Base-by-base conservation (phyloP, 495 filamentous ascomycete species). In the Tuber brumale region DNA sequence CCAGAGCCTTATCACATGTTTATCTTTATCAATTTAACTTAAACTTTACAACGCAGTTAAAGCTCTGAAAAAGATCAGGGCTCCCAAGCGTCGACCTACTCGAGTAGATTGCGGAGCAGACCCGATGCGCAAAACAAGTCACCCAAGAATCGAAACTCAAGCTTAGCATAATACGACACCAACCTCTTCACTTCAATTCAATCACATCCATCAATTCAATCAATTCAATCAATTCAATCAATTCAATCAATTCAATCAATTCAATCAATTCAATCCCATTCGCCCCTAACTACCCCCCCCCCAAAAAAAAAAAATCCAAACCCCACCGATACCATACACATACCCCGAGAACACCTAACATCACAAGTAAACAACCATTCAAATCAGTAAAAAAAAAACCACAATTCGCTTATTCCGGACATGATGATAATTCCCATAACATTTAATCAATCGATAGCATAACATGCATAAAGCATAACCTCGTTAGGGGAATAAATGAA, bases 1-100 rank as follows among this genome's bases (percentile, higher is more conserved):
- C 79, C 78, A 81, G 79, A 81, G 79, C 79, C 66, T 70, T 69
- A 39, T 73, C 39, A 23, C 14, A 43, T 41, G n/a, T 39, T 46
- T 45, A 4, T n/a, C 12, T 27, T 31, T 31, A 8, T 9, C 9
- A 27, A 14, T 27, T 61, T 61, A 16, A 61, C 51, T n/a, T 61
- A n/a, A 31, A 61, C n/a, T 9, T 27, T 12, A 14, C n/a, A 61
- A 5, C 44, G 10, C 10, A 2, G 43, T 16, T 12, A 45, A 45
- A 45, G 43, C 43, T 16, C 12, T 12, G 12, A 0, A 14, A 45
- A 16, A 0, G 16, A 45, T 14, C 43, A 45, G 43, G 43, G 12
- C 12, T 14, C 12, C 43, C 1, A 19, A 46, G 44, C 16, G 3
- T 46, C 16, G 3, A 27, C 51, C n/a, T 1, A n/a, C n/a, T n/a